These are phyloP conservation scores for Corymbia citriodora DNA, from an alignment of 441 rosid species.

Conservation along the genomic window DNA sequence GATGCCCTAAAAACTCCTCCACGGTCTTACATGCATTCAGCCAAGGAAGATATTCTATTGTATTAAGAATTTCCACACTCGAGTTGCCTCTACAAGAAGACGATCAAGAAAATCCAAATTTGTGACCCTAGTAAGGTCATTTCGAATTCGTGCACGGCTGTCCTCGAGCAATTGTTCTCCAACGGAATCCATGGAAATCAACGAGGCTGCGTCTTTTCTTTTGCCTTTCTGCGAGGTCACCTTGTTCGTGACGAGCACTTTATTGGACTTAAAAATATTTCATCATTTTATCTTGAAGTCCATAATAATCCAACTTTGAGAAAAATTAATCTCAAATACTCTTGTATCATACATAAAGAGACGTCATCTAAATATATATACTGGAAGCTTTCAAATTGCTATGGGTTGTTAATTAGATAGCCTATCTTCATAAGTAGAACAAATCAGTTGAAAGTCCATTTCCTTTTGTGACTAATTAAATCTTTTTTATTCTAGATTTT, in stretches of 20 bases:
- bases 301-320: neutral
- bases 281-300: neutral
- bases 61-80: neutral
- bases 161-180: neutral
- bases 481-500: neutral
- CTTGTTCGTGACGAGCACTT: neutral
- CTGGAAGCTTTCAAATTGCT: neutral
- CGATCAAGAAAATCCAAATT: neutral
- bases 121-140: neutral
- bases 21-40: neutral
- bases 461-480: neutral
- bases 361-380: neutral
- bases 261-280: neutral
- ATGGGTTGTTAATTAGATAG: neutral
- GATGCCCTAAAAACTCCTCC: neutral
- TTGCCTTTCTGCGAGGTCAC: neutral
- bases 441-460: neutral
- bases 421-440: neutral
- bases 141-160: too few relatives aligned
- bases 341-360: neutral
- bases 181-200: neutral
- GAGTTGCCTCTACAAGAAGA: neutral
- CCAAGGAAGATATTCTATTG: neutral
- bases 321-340: neutral
- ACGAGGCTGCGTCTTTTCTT: neutral